Conservation (phyloP, 2,329 filamentous ascomycete genomes). For the Madurella fahalii region DNA sequence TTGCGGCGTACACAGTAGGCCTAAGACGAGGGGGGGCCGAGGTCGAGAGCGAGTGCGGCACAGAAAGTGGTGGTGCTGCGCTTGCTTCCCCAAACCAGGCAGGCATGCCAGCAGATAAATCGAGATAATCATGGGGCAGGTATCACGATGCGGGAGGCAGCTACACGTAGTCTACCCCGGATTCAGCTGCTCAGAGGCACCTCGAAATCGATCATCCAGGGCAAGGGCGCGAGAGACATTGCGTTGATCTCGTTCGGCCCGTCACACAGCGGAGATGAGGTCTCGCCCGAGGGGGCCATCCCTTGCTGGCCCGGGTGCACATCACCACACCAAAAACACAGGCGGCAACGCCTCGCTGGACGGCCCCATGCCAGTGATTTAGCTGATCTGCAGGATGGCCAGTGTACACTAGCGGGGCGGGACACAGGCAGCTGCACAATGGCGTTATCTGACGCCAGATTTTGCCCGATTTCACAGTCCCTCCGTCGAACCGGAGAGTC, state of each 20-base stretch:
- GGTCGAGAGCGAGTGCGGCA: no score
- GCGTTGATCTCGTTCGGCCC: constrained; percentile 9
- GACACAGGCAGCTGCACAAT: constrained; percentile 1
- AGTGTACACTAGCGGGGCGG: background rate
- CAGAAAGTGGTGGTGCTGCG: background rate
- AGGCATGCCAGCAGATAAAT: constrained; percentile 1
- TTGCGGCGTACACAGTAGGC: constrained; percentile 4
- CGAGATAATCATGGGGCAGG: constrained; percentile 4
- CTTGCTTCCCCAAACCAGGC: constrained; percentile 12
- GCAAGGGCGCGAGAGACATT: constrained; percentile 7
- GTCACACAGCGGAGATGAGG: constrained; percentile 16
- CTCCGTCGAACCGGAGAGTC: background rate
- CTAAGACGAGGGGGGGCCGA: no score
- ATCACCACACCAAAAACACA: background rate
- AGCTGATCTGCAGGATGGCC: background rate
- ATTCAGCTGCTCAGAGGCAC: constrained; percentile 3
- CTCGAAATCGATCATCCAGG: background rate
- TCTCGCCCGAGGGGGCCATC: background rate
- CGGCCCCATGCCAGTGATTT: constrained; percentile 4
- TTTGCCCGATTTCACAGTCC: constrained; percentile 7
- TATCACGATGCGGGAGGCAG: constrained; percentile 9
- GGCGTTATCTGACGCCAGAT: constrained; percentile 21
- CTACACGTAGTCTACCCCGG: constrained; percentile 4
- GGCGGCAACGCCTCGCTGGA: background rate
- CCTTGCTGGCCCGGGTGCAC: constrained; percentile 9